Percentiles rank a stretch among this genome's conserved stretches.
phyloP scores from a whole-genome alignment of 345 rosid genomes.

The Nasturtium officinale region DNA sequence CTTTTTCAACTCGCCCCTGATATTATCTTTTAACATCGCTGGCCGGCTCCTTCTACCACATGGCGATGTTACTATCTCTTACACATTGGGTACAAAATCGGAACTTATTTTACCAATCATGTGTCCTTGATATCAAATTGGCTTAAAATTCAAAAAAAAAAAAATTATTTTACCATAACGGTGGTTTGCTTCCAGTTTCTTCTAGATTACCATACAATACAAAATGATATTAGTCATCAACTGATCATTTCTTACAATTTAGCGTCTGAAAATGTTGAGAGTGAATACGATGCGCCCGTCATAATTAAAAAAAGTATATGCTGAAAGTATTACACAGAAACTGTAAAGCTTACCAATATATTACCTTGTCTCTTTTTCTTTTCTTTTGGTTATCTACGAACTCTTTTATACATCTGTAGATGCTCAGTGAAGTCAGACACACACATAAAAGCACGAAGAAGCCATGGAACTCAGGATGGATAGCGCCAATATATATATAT shows the following conservation, averaged over 20 bases:
- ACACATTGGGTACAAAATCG: neutral
- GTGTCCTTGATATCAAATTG: neutral
- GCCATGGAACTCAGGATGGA: slow-evolving; percentile 43
- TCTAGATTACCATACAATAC: too few relatives aligned
- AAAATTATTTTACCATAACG: neutral
- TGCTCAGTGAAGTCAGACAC: neutral
- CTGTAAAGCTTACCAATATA: too few relatives aligned
- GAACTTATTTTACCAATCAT: neutral
- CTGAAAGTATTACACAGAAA: too few relatives aligned
- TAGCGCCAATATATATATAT: slow-evolving; percentile 31
- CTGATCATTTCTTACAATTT: too few relatives aligned
- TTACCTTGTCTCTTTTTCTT: neutral
- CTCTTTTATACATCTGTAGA: neutral
- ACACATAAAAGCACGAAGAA: slow-evolving; percentile 28
- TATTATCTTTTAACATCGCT: neutral
- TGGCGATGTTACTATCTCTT: neutral
- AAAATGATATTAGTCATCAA: neutral
- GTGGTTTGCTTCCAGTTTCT: neutral
- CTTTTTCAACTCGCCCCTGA: neutral
- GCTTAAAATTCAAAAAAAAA: too few relatives aligned
- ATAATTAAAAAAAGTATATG: too few relatives aligned
- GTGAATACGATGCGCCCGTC: too few relatives aligned
- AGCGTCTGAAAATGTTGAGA: neutral
- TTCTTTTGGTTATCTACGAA: too few relatives aligned
- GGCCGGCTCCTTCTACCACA: neutral